Evolutionary conservation across 2,329 filamentous ascomycete genomes (phyloP).

Genomic region (Alternaria novae-zelandiae): DNA sequence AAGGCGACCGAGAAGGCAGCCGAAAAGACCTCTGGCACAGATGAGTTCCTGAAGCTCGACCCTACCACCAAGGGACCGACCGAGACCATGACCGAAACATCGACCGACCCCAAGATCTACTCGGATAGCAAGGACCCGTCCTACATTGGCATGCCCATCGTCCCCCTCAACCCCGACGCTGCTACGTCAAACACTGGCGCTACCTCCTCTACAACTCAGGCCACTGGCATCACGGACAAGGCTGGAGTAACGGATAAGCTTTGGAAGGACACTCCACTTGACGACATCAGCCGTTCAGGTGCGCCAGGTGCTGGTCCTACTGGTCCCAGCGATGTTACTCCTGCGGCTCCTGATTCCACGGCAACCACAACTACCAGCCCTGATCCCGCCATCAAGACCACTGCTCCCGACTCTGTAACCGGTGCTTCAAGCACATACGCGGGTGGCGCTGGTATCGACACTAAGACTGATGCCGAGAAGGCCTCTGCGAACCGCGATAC

Average conservation of each 20-base stretch:
- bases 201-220: slow-evolving; percentile 31
- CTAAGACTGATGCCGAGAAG: slow-evolving; percentile 29
- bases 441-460: slow-evolving; percentile 16
- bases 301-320: slow-evolving; percentile 26
- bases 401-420: slow-evolving; percentile 18
- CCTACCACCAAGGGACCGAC: slow-evolving; percentile 12
- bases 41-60: slow-evolving; percentile 24
- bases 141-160: slow-evolving; percentile 22
- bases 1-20: slow-evolving; percentile 6
- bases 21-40: slow-evolving; percentile 9
- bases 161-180: slow-evolving; percentile 26
- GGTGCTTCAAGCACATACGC: slow-evolving; percentile 16
- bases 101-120: slow-evolving; percentile 15
- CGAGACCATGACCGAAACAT: slow-evolving; percentile 3
- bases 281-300: slow-evolving; percentile 30
- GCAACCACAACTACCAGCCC: slow-evolving; percentile 10
- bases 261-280: slow-evolving; percentile 38
- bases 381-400: slow-evolving; percentile 17
- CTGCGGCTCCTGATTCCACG: slow-evolving; percentile 6
- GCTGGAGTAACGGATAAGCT: slow-evolving; percentile 33
- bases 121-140: slow-evolving; percentile 21
- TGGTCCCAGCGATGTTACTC: slow-evolving; percentile 19
- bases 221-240: slow-evolving; percentile 38
- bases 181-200: slow-evolving; percentile 25
- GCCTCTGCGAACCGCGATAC: slow-evolving; percentile 46